These are phyloP conservation scores for Aspergillus sp. DNA, from an alignment of 2,329 filamentous ascomycete species.

Conservation along the genomic window DNA sequence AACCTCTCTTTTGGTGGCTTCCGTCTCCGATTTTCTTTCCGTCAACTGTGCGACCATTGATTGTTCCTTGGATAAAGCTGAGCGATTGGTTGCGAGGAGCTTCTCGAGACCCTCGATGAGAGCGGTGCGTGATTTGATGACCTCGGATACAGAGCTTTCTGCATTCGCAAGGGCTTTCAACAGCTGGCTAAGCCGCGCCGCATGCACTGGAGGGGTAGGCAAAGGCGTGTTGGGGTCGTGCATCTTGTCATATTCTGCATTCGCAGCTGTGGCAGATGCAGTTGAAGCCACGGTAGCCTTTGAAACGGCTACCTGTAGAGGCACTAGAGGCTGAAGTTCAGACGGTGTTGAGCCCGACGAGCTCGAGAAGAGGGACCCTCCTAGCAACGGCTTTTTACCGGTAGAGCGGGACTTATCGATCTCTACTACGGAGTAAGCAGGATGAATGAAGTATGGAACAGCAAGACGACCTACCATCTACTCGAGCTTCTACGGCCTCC, in stretches of 20 bases:
- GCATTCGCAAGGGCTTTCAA: constrained; percentile 85
- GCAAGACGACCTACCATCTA: constrained; percentile 67
- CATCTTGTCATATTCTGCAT: constrained; percentile 81
- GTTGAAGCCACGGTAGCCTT: constrained; percentile 72
- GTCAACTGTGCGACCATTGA: constrained; percentile 64
- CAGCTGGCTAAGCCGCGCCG: constrained; percentile 84
- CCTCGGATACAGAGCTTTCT: constrained; percentile 84
- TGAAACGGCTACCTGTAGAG: constrained; percentile 70
- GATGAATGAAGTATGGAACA: not conserved
- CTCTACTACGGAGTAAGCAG: constrained; percentile 41
- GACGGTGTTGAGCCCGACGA: constrained; percentile 63
- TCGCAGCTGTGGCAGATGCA: constrained; percentile 68
- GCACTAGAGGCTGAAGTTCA: constrained; percentile 75
- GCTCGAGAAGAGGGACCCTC: constrained; percentile 71
- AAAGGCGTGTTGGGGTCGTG: constrained; percentile 68
- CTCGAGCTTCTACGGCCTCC: constrained; percentile 73
- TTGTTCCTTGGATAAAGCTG: constrained; percentile 70
- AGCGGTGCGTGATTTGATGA: constrained; percentile 78
- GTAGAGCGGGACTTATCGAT: constrained; percentile 58
- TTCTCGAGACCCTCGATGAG: constrained; percentile 81
- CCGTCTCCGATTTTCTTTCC: constrained; percentile 70
- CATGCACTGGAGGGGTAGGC: constrained; percentile 85
- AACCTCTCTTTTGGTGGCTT: constrained; percentile 81
- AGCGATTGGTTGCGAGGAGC: constrained; percentile 72
- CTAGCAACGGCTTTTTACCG: constrained; percentile 59